Evolutionary conservation across 2,329 filamentous ascomycete genomes (phyloP), one percentile per base, ranked within the genome.

Genomic region (Metarhizium rileyi): DNA sequence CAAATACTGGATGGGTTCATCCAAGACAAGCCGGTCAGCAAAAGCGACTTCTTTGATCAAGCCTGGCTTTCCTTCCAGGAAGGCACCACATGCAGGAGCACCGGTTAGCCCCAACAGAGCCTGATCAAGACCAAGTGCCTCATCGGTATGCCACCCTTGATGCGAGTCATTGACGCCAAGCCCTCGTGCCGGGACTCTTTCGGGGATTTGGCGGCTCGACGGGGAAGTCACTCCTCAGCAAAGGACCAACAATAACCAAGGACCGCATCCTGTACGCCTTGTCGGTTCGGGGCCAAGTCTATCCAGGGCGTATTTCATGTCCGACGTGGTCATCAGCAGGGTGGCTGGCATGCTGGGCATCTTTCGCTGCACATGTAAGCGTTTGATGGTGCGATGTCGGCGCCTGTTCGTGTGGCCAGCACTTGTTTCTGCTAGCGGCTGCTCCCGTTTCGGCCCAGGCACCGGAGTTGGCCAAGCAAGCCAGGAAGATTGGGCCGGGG

Each of bases 21-120:
- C 81, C 12, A 87, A 63, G n/a, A 87, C 81, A 4, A 87, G 70
- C 83, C 82, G 87, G 62, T 87, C 84, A 0, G 83, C 84, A 61
- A 78, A 79, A 1, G 77, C 78, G 0, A 80, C 81, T n/a, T 70
- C 63, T 48, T 70, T 64, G 27, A 87, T 83, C 1, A 76, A 68
- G 0, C 83, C 83, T 1, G 78, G 77, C 55, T 70, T 73, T 0
- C 71, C 74, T 43, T 84, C 79, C 45, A 78, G 66, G 45, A 83
- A 83, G 1, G 72, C 78, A 0, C 73, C 81, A 55, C 77, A 73
- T 1, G 81, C 81, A 3, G 78, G 74, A 1, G 75, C 77, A 8
- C 68, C 65, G 0, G 81, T 84, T 57, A 86, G 86, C 0, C 82
- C 83, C 27, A 70, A 65, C 36, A 86, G 59, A 0, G 83, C 83